Percentiles rank a stretch among this genome's conserved stretches.
Conservation (phyloP, 78 protist species). For the Protostelium mycophagum region DNA sequence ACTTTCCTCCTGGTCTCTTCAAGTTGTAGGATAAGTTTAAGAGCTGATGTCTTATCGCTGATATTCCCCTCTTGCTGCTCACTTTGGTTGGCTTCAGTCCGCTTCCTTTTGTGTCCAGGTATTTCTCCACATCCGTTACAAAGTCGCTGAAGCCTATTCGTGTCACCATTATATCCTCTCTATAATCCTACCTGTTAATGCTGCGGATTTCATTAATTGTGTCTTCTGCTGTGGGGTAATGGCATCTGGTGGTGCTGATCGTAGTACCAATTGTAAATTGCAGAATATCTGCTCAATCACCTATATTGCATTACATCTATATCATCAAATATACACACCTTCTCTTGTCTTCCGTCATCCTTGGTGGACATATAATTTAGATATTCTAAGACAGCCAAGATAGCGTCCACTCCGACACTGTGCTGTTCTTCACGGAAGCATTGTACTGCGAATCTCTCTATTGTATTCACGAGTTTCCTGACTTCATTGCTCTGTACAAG, state of each 20-base stretch:
- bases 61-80: neutral
- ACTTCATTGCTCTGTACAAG: neutral
- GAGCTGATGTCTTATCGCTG: neutral
- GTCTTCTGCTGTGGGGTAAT: neutral
- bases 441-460: neutral
- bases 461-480: neutral
- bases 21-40: neutral
- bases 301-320: too few species aligned
- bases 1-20: neutral
- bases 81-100: neutral
- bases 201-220: neutral
- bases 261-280: neutral
- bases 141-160: neutral
- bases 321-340: neutral
- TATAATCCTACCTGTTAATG: neutral
- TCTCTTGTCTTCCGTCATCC: neutral
- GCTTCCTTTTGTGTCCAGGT: neutral
- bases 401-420: neutral
- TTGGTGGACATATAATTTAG: neutral
- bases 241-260: neutral
- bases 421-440: neutral
- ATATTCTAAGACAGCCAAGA: neutral
- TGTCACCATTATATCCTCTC: neutral
- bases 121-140: neutral
- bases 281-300: neutral